Evolutionary conservation across 1,284 basidiomycete genomes (phyloP), one percentile per base, ranked within the genome.

Genomic region (Irpex rosettiformis): DNA sequence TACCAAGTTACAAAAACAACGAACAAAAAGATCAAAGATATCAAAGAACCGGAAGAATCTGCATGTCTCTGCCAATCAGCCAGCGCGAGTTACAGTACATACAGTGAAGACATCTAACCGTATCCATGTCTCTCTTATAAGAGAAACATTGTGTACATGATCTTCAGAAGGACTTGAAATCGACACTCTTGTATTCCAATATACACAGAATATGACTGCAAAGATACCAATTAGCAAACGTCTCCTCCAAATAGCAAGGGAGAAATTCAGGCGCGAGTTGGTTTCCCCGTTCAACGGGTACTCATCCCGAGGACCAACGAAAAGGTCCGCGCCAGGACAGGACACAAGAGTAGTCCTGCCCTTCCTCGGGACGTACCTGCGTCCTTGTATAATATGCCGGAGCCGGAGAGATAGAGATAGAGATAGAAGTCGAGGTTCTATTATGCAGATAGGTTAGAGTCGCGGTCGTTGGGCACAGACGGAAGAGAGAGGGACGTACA

Each of bases 251-350:
- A 37, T 16, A 37, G 33, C 10, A 16, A 16, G 33, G 11, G 16
- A 37, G 11, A 51, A 51, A 16, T 51, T 51, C 37, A 51, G 40
- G 33, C 56, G 56, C 56, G 51, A 51, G 56, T 52, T 57, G 33
- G 56, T 57, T 57, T 51, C 48, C 37, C 48, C 47, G n/a, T n/a
- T 25, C 30, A 51, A 27, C 13, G 48, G 24, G 56, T 57, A 57
- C 56, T 57, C 27, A 57, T 57, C 56, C 56, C 28, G 56, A 52
- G 56, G 56, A 57, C 56, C 56, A 55, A 57, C 56, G 56, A 25
- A 57, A 52, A 57, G 56, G 56, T 57, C 56, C 51, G 56, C 56
- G 56, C 33, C 48, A 57, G 56, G 56, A 57, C 47, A 52, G 48
- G 22, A 33, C 22, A 40, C 22, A 10, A 49, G n/a, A 4, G 48